Evolutionary conservation across 441 rosid species (phyloP).

Genomic region (Euphorbia celastroides): DNA sequence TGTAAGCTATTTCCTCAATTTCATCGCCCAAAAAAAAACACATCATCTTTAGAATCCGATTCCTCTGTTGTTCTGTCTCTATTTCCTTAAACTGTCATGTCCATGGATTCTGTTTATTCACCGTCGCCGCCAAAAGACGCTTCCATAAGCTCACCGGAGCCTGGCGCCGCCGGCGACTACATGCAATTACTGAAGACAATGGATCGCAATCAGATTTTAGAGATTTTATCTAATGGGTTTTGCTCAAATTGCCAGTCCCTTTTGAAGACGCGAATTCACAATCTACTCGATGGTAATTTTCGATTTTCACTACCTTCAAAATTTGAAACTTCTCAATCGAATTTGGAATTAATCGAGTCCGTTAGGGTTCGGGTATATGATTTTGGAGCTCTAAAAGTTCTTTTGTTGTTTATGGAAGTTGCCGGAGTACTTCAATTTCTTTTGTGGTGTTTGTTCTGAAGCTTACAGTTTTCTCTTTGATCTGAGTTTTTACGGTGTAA

Average conservation of each 20-base stretch:
- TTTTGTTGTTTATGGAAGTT: neutral
- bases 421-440: neutral
- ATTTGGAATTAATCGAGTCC: too few species aligned
- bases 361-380: too few species aligned
- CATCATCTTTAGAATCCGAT: too few species aligned
- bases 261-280: conserved; percentile 17
- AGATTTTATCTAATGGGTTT: conserved; percentile 30
- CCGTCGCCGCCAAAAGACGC: neutral
- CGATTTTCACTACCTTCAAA: neutral
- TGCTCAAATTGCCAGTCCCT: conserved; percentile 24
- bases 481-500: neutral
- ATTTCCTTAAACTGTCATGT: neutral
- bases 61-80: too few species aligned
- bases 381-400: neutral
- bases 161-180: neutral
- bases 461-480: neutral
- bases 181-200: conserved; percentile 17
- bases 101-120: neutral
- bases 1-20: too few species aligned
- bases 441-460: neutral
- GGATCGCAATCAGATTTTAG: conserved; percentile 23
- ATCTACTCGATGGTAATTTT: conserved; percentile 8
- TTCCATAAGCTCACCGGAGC: neutral
- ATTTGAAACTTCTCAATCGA: too few species aligned
- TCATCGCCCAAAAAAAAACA: too few species aligned